These are phyloP conservation scores for Pythium periplocum DNA, from an alignment of 352 stramenopile genomes.

Conservation along the genomic window DNA sequence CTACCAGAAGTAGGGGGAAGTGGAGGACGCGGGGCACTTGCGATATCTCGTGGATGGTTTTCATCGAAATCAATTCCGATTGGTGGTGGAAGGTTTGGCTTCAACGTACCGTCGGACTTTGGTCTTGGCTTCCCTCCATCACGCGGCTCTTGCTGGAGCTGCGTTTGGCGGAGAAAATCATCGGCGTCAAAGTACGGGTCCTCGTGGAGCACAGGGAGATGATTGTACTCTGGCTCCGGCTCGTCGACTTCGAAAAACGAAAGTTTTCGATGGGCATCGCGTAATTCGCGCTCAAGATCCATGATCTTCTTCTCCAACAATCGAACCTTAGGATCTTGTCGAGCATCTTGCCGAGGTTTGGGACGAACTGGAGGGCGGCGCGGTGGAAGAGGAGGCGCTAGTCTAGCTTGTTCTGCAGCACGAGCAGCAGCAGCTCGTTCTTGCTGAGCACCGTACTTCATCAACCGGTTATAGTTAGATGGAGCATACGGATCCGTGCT, in stretches of 20 bases:
- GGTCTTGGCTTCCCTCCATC: conserved; percentile 1
- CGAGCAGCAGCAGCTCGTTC: too few species aligned
- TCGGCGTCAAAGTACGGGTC: conserved; percentile 11
- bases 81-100: conserved; percentile 4
- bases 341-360: background rate
- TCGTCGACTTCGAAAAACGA: conserved; percentile 53
- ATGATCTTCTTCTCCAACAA: conserved; percentile 56
- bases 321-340: conserved; percentile 22
- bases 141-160: too few species aligned
- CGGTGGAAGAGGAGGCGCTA: too few species aligned
- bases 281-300: conserved; percentile 48
- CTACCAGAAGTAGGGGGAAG: too few species aligned
- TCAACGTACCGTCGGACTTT: conserved; percentile 4
- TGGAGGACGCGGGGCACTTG: conserved; percentile 7
- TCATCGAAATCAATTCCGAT: conserved; percentile 15
- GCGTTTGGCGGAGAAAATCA: background rate
- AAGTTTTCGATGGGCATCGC: conserved; percentile 56
- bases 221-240: conserved; percentile 23
- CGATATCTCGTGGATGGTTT: conserved; percentile 9
- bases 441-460: too few species aligned
- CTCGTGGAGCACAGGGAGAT: conserved; percentile 34
- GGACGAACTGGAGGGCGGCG: too few species aligned
- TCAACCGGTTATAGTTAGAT: conserved; percentile 46
- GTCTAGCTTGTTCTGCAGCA: too few species aligned
- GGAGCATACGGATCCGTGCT: conserved; percentile 53